phyloP scores from a whole-genome alignment of 1,139 yeast species.

The Lodderomyces margitis region DNA sequence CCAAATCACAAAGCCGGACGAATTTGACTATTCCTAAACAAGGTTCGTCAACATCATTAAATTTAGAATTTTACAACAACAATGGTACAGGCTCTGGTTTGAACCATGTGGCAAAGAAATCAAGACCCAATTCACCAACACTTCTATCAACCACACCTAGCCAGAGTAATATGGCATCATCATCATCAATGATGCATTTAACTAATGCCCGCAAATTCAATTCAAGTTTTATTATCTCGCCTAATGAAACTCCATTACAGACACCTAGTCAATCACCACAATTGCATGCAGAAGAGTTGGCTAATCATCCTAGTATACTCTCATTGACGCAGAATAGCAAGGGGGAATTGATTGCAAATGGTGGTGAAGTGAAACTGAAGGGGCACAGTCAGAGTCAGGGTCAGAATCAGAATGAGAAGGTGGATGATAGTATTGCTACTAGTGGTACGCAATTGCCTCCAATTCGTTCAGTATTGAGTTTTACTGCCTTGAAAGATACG shows the following conservation, averaged over 20 bases:
- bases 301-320: not conserved
- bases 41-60: conserved; percentile 23
- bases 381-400: conserved; percentile 14
- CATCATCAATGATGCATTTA: not conserved
- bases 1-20: conserved; percentile 5
- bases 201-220: conserved; percentile 2
- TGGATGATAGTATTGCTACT: conserved; percentile 33
- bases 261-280: conserved; percentile 49
- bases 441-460: conserved; percentile 46
- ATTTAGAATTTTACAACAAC: conserved; percentile 27
- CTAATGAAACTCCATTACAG: conserved; percentile 21
- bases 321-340: conserved; percentile 4
- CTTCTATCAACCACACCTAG: conserved; percentile 9
- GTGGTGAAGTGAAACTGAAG: conserved; percentile 21
- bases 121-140: conserved; percentile 43
- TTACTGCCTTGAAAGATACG: conserved; percentile 18
- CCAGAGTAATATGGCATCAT: too few species aligned
- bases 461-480: conserved; percentile 40
- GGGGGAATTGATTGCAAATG: conserved; percentile 3
- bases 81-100: conserved; percentile 3
- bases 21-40: conserved; percentile 13
- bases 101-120: conserved; percentile 27
- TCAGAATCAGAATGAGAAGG: conserved; percentile 16
- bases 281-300: conserved; percentile 17
- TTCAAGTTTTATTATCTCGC: conserved; percentile 18